These are phyloP conservation scores for Eutypa lata DNA, from an alignment of 2,329 filamentous ascomycete genomes.

Conservation along the genomic window DNA sequence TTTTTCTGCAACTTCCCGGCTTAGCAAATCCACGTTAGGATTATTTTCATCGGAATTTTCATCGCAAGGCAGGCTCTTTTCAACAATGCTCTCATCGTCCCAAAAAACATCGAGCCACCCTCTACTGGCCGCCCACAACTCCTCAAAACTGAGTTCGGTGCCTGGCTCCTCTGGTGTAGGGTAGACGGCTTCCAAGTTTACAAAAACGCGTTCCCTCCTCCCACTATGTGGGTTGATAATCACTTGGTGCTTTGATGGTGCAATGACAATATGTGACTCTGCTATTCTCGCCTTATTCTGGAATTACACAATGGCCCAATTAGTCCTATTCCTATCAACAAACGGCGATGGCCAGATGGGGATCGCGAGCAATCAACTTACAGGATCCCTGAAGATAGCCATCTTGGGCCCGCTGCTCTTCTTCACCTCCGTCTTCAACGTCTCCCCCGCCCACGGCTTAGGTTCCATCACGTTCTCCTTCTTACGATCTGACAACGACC, in stretches of 20 bases:
- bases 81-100: conserved; percentile 39
- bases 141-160: conserved; percentile 85
- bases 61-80: conserved; percentile 12
- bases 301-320: conserved; percentile 54
- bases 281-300: conserved; percentile 61
- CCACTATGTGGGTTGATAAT: conserved; percentile 79
- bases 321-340: conserved; percentile 98
- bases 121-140: conserved; percentile 74
- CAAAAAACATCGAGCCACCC: conserved; percentile 64
- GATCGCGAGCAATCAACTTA: conserved; percentile 54
- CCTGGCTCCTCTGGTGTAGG: conserved; percentile 68
- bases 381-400: conserved; percentile 91
- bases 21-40: conserved; percentile 24
- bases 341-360: conserved; percentile 45
- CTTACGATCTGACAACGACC: conserved; percentile 79
- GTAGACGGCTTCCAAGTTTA: conserved; percentile 82
- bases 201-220: conserved; percentile 81
- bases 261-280: conserved; percentile 61
- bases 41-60: conserved; percentile 20
- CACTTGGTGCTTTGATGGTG: conserved; percentile 72
- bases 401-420: conserved; percentile 76
- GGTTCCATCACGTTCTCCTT: conserved; percentile 90
- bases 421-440: conserved; percentile 81
- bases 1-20: conserved; percentile 30
- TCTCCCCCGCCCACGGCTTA: conserved; percentile 90